Percentiles rank a stretch among this genome's conserved stretches.
These are phyloP conservation scores for Cyclotella cryptica DNA, from an alignment of 108 stramenopile species.

Conservation along the genomic window DNA sequence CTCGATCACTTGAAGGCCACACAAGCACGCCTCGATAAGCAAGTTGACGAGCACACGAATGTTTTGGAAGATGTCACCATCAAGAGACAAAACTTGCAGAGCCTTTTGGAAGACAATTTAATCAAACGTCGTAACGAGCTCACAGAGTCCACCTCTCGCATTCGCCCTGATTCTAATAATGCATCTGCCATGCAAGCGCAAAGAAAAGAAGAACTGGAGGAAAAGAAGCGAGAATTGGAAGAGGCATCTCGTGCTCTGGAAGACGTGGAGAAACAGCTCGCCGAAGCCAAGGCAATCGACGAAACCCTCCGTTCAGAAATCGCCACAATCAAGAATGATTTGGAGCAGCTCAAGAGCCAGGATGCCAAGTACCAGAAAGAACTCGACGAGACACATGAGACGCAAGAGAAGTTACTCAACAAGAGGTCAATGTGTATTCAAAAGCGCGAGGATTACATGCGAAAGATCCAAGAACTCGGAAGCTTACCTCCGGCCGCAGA, in stretches of 20 bases:
- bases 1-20: slow-evolving; percentile 62
- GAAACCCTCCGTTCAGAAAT: slow-evolving; percentile 68
- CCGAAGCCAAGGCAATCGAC: slow-evolving; percentile 63
- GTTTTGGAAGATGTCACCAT: slow-evolving; percentile 69
- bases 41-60: slow-evolving; percentile 73
- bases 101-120: slow-evolving; percentile 87
- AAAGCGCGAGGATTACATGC: slow-evolving; percentile 87
- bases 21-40: slow-evolving; percentile 55
- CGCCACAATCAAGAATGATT: slow-evolving; percentile 69
- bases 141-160: slow-evolving; percentile 55
- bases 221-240: slow-evolving; percentile 66
- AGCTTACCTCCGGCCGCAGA: slow-evolving; percentile 88
- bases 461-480: slow-evolving; percentile 94
- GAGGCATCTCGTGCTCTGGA: slow-evolving; percentile 66
- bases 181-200: slow-evolving; percentile 55
- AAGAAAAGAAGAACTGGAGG: slow-evolving; percentile 65
- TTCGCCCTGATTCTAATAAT: slow-evolving; percentile 44
- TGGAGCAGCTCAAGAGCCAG: slow-evolving; percentile 79
- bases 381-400: slow-evolving; percentile 73
- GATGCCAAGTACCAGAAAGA: slow-evolving; percentile 67
- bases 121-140: slow-evolving; percentile 80
- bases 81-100: slow-evolving; percentile 71
- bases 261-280: slow-evolving; percentile 64
- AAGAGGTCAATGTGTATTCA: slow-evolving; percentile 91
- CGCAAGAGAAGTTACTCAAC: slow-evolving; percentile 79